A percentile compares a stretch with the other conserved stretches of the same genome.
Conservation (phyloP, 2,329 filamentous ascomycete genomes). For the Colletotrichum endophyticum region DNA sequence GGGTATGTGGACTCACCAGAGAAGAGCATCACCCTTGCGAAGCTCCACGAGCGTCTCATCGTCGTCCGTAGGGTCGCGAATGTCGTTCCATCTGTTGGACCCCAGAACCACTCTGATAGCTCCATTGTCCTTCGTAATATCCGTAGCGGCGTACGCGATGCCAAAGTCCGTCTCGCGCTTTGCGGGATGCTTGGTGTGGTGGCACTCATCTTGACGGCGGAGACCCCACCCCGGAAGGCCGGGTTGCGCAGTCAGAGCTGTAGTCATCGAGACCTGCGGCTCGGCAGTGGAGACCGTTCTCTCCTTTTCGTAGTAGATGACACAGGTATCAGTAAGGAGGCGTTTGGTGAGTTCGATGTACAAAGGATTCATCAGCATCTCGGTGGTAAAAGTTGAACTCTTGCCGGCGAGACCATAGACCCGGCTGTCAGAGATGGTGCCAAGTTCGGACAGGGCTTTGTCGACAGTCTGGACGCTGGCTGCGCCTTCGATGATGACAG, state of each 20-base stretch:
- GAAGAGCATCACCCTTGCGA: neutral
- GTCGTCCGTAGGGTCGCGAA: neutral
- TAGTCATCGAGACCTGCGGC: neutral
- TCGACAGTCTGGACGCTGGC: neutral
- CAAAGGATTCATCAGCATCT: neutral
- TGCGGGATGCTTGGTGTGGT: neutral
- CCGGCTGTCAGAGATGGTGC: neutral
- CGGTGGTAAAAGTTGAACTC: neutral
- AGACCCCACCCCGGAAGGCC: neutral
- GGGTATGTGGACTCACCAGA: neutral
- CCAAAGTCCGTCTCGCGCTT: neutral
- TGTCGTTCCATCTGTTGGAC: neutral
- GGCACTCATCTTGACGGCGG: neutral
- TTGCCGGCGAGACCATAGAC: neutral
- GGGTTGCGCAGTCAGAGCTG: neutral
- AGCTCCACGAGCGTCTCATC: neutral
- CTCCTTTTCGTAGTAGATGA: neutral
- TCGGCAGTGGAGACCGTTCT: neutral
- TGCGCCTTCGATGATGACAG: neutral
- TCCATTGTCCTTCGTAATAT: neutral
- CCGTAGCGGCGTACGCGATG: neutral
- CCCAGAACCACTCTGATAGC: neutral
- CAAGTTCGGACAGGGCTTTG: neutral
- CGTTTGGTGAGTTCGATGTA: neutral
- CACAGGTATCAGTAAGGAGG: neutral